Evolutionary conservation across 805 yeast species (phyloP).

Genomic region (Blastobotrys mokoenaii): DNA sequence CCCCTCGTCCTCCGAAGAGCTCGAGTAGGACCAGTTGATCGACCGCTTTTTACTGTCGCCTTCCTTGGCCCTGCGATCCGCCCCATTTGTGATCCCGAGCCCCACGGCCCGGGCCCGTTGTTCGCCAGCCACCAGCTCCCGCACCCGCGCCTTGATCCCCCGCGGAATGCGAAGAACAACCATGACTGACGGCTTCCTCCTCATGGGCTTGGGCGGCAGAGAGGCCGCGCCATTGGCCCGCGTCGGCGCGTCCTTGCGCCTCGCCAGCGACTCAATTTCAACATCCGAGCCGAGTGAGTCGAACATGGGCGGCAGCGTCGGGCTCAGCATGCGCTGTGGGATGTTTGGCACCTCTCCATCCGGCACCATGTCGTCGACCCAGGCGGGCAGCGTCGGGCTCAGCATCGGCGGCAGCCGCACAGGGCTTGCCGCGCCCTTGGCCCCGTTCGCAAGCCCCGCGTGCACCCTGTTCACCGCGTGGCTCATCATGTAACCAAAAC

Average conservation of each 20-base stretch:
- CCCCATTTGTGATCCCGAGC: neutral
- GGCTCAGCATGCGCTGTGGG: slow-evolving; percentile 28
- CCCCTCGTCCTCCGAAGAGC: neutral
- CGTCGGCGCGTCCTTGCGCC: slow-evolving; percentile 1
- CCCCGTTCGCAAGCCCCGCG: no score
- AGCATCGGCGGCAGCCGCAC: slow-evolving; percentile 28
- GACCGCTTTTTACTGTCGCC: neutral
- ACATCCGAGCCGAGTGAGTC: slow-evolving; percentile 8
- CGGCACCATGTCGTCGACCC: slow-evolving; percentile 25
- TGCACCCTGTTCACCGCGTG: no score
- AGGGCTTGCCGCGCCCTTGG: neutral
- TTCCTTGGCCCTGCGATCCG: neutral
- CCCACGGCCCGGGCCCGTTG: neutral
- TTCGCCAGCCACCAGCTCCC: no score
- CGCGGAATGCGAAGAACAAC: no score
- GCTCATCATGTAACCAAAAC: no score
- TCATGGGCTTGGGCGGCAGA: slow-evolving; percentile 1
- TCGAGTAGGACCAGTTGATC: slow-evolving; percentile 1
- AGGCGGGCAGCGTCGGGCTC: slow-evolving; percentile 31
- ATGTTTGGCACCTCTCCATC: neutral
- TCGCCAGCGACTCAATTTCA: slow-evolving; percentile 1
- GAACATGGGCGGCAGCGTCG: slow-evolving; percentile 32
- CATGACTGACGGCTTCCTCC: slow-evolving; percentile 1
- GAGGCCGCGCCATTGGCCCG: slow-evolving; percentile 4
- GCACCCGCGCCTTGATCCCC: no score